Evolutionary conservation across 106 monocot species (phyloP).

Genomic region (Platanthera zijinensis): DNA sequence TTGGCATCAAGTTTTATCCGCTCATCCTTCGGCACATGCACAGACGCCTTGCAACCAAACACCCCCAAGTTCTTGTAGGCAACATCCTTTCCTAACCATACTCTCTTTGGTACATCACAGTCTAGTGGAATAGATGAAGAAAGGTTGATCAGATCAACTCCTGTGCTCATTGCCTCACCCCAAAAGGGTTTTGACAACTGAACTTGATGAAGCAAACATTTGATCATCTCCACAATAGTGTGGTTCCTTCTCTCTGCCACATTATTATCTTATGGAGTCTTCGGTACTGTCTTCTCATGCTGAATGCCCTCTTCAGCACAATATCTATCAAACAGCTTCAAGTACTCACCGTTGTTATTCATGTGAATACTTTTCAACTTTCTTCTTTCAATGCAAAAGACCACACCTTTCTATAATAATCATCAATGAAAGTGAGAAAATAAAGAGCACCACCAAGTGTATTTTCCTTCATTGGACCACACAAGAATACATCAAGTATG

Average conservation of each 20-base stretch:
- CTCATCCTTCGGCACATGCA: not conserved
- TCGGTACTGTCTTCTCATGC: not conserved
- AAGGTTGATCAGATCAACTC: not conserved
- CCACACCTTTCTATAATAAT: no score
- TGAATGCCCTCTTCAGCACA: not conserved
- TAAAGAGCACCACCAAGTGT: no score
- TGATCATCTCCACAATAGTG: no score
- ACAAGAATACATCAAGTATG: not conserved
- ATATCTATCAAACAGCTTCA: not conserved
- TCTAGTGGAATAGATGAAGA: not conserved
- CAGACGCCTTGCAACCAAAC: not conserved
- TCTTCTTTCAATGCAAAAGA: not conserved
- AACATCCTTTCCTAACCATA: not conserved
- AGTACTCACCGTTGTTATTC: not conserved
- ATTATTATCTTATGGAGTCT: not conserved
- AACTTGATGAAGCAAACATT: no score
- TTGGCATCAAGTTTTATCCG: constrained; percentile 1
- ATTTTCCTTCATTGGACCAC: not conserved
- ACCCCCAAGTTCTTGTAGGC: not conserved
- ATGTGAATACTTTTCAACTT: not conserved
- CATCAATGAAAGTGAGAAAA: no score
- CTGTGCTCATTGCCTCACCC: not conserved
- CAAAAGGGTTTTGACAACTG: no score
- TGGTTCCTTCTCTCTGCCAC: not conserved
- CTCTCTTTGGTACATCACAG: not conserved